Conservation (phyloP, 345 rosid genomes). For the Salix arbutifolia region DNA sequence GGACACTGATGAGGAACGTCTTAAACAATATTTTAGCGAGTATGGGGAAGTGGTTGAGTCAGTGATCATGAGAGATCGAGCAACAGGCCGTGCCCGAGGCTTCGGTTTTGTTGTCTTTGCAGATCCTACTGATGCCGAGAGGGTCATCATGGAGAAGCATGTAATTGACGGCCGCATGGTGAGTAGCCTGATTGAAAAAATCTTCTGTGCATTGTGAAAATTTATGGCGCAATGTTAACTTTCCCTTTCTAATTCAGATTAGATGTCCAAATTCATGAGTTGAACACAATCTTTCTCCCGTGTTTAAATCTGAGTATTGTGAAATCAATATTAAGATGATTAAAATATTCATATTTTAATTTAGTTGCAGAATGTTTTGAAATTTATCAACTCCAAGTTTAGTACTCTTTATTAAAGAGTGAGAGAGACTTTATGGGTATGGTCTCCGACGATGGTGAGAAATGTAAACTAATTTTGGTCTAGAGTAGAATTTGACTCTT, state of each 20-base stretch:
- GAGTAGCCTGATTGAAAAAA: constrained; percentile 33
- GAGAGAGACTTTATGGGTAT: neutral
- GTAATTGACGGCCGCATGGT: constrained; percentile 89
- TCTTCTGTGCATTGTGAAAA: constrained; percentile 9
- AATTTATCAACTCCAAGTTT: neutral
- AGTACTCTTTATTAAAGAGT: neutral
- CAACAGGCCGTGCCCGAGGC: constrained; percentile 95
- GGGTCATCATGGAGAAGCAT: constrained; percentile 92
- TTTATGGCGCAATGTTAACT: neutral
- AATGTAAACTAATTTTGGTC: constrained; percentile 5
- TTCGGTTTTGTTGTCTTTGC: constrained; percentile 87
- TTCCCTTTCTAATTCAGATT: neutral
- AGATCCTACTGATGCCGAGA: constrained; percentile 87
- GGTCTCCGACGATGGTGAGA: no score
- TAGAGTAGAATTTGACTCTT: neutral
- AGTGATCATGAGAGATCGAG: constrained; percentile 95
- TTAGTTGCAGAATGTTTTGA: neutral
- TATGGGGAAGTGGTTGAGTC: constrained; percentile 91
- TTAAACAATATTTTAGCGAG: constrained; percentile 73
- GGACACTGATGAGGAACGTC: constrained; percentile 94
- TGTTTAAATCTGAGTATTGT: neutral
- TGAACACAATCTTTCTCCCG: neutral
- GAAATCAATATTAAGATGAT: neutral
- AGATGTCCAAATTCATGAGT: neutral
- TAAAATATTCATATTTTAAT: neutral